Evolutionary conservation across 352 stramenopile species (phyloP), one percentile per base, ranked within the genome.

Genomic region (Phytopythium cucurbitacearum): DNA sequence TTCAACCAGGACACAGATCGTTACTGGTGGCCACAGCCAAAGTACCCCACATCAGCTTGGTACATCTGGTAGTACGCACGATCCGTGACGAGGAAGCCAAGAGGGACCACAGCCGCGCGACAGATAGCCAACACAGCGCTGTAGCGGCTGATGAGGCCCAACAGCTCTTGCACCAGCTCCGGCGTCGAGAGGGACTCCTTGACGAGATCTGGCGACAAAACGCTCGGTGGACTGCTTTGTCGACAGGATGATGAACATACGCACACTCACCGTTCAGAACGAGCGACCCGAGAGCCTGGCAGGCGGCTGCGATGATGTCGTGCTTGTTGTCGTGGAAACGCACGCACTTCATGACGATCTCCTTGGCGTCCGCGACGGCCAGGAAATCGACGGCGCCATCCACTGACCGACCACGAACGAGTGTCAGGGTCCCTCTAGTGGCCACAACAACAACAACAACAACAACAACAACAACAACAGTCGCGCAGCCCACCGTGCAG

Each of bases 311-410:
- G 38, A 91, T 89, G 35, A 91, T 65, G 41, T 79, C 69, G 60
- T 75, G 78, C 51, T 87, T 89, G 67, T 89, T 89, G 59, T 88
- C 76, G 51, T 89, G 78, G 59, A 88, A 88, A 40, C 78, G 78
- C 13, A 72, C 67, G 52, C 81, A 91, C 51, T 87, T 85, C 62
- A 87, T 77, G 34, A 89, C 55, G 60, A 89, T 78, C 35, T 89
- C 73, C 42, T 64, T 72, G 5, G 70, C 64, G 16, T 84, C 75
- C 1, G 64, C 38, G 3, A 80, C 68, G 6, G 73, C 76, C n/a
- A 88, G 67, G 48, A 91, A 89, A 40, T 89, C 72, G 3, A 89
- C 49, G 7, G 76, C 73, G 2, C 79, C 71, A 32, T 86, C 75
- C 13, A 89, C 76, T 91, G 49, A 7, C 7, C 10, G 47, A 11